Evolutionary conservation across 2,329 filamentous ascomycete genomes (phyloP).

Genomic region (Paecilomyces sp.): DNA sequence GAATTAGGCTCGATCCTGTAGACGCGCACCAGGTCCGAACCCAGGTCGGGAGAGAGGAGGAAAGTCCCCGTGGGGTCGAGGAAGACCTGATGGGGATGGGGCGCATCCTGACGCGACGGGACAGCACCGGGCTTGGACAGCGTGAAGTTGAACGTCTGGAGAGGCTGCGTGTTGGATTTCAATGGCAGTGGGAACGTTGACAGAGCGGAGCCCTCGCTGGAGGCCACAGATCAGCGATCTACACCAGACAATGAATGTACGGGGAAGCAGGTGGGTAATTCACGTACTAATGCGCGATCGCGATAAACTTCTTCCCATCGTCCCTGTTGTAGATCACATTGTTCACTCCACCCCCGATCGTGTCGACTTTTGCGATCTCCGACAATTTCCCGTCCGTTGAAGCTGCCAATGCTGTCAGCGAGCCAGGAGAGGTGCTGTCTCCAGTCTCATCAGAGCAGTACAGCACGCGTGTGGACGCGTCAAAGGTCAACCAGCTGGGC

Average conservation of each 20-base stretch:
- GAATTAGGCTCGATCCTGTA: slow-evolving; percentile 45
- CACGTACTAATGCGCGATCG: slow-evolving; percentile 33
- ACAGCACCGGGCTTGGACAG: slow-evolving; percentile 27
- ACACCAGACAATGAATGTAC: background rate
- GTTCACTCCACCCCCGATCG: slow-evolving; percentile 24
- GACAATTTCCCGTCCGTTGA: slow-evolving; percentile 13
- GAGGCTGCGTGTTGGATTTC: slow-evolving; percentile 1
- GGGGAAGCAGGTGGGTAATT: background rate
- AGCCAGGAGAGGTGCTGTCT: slow-evolving; percentile 17
- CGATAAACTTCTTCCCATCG: slow-evolving; percentile 19
- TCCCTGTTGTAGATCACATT: slow-evolving; percentile 24
- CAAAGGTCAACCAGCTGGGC: slow-evolving; percentile 31
- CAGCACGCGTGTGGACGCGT: slow-evolving; percentile 15
- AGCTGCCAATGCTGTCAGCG: slow-evolving; percentile 18
- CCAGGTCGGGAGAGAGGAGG: slow-evolving; percentile 59
- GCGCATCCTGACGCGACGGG: slow-evolving; percentile 45
- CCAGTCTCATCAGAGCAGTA: slow-evolving; percentile 31
- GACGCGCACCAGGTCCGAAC: slow-evolving; percentile 55
- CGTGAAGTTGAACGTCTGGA: slow-evolving; percentile 38
- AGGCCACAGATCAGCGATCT: slow-evolving; percentile 13
- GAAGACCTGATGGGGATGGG: slow-evolving; percentile 59
- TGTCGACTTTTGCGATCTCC: slow-evolving; percentile 12
- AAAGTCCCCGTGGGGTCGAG: slow-evolving; percentile 59
- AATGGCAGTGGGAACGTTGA: slow-evolving; percentile 27
- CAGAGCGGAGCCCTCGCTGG: slow-evolving; percentile 18